Conservation (phyloP, 805 yeast species). For the Kurtzmaniella fragi region DNA sequence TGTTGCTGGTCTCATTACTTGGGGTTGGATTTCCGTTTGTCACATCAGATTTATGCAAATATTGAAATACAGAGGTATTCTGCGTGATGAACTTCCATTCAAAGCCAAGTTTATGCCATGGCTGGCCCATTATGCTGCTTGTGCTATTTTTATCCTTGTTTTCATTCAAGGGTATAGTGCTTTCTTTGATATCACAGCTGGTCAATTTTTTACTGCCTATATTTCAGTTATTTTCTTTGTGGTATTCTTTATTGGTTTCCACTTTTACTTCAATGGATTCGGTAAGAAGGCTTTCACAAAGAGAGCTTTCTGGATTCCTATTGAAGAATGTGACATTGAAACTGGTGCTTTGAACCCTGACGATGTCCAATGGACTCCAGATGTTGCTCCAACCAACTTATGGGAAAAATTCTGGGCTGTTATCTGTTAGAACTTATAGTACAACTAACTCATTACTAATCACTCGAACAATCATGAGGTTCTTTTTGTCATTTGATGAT, state of each 20-base stretch:
- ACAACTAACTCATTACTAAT: no score
- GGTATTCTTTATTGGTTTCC: conserved; percentile 51
- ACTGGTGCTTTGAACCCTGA: conserved; percentile 63
- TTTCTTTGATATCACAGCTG: conserved; percentile 51
- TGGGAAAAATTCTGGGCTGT: conserved; percentile 55
- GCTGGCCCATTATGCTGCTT: conserved; percentile 58
- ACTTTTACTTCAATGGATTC: conserved; percentile 44
- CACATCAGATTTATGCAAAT: conserved; percentile 70
- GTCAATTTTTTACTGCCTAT: conserved; percentile 64
- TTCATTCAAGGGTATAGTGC: conserved; percentile 70
- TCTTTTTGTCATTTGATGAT: no score
- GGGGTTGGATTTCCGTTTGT: conserved; percentile 61
- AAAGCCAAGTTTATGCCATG: conserved; percentile 70
- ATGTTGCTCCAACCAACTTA: conserved; percentile 43
- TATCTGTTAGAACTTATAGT: conserved; percentile 19
- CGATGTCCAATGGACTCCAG: conserved; percentile 52
- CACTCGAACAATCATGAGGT: no score
- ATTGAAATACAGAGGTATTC: conserved; percentile 55
- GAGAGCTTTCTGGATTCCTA: conserved; percentile 39
- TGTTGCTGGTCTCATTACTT: conserved; percentile 68
- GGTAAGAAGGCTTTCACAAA: conserved; percentile 22
- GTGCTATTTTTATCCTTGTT: conserved; percentile 49
- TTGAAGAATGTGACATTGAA: conserved; percentile 65
- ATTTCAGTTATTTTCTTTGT: conserved; percentile 61
- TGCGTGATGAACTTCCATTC: conserved; percentile 67